Evolutionary conservation across 2,329 filamentous ascomycete genomes (phyloP).

Genomic region (Paecilomyces sp.): DNA sequence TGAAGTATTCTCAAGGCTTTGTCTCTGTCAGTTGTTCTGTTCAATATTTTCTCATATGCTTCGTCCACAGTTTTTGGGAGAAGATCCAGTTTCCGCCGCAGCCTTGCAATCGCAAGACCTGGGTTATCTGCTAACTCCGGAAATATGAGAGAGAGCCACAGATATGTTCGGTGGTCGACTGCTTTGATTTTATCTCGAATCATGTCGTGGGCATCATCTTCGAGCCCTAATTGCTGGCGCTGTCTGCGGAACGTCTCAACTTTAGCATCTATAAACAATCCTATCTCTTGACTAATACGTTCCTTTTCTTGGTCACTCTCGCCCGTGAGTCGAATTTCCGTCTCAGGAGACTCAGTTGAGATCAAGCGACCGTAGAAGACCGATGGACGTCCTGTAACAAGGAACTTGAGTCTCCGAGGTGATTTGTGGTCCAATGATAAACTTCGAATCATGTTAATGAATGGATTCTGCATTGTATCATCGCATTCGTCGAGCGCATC

Average conservation of each 20-base stretch:
- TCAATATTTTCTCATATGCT: conserved; percentile 5
- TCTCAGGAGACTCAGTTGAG: neutral
- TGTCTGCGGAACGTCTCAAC: neutral
- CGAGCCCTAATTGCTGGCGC: neutral
- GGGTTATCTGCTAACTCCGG: neutral
- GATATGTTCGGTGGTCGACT: neutral
- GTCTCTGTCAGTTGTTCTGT: neutral
- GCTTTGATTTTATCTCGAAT: neutral
- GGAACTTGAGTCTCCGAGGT: neutral
- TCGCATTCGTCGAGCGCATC: neutral
- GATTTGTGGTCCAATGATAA: neutral
- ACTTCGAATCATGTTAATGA: neutral
- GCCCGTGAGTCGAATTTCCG: neutral
- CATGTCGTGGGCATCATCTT: conserved; percentile 1
- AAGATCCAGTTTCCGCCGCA: neutral
- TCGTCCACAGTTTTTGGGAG: conserved; percentile 2
- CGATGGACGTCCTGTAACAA: conserved; percentile 1
- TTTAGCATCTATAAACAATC: neutral
- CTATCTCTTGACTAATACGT: neutral
- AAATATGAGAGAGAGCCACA: neutral
- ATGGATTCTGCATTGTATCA: neutral
- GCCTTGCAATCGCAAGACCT: neutral
- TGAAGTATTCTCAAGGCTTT: conserved; percentile 3
- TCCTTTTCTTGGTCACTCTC: neutral
- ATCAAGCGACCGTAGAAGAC: neutral